Conservation (phyloP, 345 rosid genomes). For the Corymbia maculata region DNA sequence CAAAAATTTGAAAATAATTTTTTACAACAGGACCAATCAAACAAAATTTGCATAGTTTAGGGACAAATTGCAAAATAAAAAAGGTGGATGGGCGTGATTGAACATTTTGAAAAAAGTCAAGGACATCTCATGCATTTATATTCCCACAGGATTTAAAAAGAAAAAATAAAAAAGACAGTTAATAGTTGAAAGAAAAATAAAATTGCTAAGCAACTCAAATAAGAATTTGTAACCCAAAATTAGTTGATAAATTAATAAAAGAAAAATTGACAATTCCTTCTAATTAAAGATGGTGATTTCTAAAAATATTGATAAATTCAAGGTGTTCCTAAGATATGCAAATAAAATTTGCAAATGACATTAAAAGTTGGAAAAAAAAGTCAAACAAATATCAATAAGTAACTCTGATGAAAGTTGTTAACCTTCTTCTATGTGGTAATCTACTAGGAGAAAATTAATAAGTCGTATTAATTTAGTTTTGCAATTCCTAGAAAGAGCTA, state of each 20-base stretch:
- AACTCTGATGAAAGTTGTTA: not conserved
- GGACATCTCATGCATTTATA: accelerated
- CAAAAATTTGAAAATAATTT: too few species aligned
- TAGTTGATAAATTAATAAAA: not conserved
- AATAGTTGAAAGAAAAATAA: not conserved
- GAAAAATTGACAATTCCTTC: not conserved
- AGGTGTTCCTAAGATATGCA: not conserved
- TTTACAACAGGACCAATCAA: accelerated
- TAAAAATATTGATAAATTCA: accelerated
- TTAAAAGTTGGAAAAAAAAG: not conserved
- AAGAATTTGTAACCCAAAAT: not conserved
- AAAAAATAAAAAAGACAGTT: too few species aligned
- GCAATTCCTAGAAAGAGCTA: not conserved
- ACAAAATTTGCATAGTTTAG: not conserved
- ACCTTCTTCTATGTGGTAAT: not conserved
- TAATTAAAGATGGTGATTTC: not conserved
- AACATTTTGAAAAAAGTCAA: not conserved
- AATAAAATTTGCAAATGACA: not conserved
- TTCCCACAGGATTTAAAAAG: not conserved
- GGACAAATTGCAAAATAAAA: not conserved
- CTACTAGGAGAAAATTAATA: not conserved
- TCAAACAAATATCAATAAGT: not conserved
- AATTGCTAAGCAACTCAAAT: not conserved
- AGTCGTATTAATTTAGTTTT: not conserved
- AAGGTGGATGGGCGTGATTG: not conserved